Percentiles rank a stretch among this genome's conserved stretches.
phyloP scores from a whole-genome alignment of 2,329 filamentous ascomycete species.

The Scytalidium lignicola region DNA sequence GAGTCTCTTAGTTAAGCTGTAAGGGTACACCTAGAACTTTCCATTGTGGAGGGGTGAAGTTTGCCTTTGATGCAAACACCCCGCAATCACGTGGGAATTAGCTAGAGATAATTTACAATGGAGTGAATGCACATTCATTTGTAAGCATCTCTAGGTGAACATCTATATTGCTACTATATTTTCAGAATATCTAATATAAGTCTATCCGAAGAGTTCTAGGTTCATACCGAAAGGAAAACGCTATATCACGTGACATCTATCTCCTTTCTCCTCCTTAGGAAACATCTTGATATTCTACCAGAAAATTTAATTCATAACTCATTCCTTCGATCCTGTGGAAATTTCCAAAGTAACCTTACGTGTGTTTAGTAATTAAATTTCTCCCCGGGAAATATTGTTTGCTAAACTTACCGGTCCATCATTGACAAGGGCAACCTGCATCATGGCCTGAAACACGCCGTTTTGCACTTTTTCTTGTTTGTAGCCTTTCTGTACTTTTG shows the following conservation, averaged over 20 bases:
- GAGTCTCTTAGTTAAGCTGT: neutral
- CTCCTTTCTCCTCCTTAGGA: too few species aligned
- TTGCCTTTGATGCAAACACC: neutral
- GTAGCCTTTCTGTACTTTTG: slow-evolving; percentile 70
- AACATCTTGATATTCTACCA: too few species aligned
- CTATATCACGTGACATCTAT: too few species aligned
- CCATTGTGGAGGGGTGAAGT: neutral
- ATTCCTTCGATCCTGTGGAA: slow-evolving; percentile 18
- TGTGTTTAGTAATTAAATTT: slow-evolving; percentile 2
- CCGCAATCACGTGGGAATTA: neutral
- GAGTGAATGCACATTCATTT: too few species aligned
- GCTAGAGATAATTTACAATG: too few species aligned
- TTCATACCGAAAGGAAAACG: too few species aligned
- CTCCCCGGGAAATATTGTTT: neutral
- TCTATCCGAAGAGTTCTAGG: too few species aligned
- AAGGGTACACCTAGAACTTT: neutral
- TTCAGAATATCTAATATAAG: too few species aligned
- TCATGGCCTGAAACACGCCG: slow-evolving; percentile 98
- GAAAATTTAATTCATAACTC: too few species aligned
- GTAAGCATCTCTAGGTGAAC: too few species aligned
- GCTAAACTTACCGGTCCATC: slow-evolving; percentile 60
- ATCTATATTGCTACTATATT: too few species aligned
- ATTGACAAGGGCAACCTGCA: slow-evolving; percentile 92
- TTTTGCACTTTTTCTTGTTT: slow-evolving; percentile 74
- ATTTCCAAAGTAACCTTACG: slow-evolving; percentile 26